phyloP scores from a whole-genome alignment of 2,329 filamentous ascomycete genomes.

The Gyromitra esculenta region DNA sequence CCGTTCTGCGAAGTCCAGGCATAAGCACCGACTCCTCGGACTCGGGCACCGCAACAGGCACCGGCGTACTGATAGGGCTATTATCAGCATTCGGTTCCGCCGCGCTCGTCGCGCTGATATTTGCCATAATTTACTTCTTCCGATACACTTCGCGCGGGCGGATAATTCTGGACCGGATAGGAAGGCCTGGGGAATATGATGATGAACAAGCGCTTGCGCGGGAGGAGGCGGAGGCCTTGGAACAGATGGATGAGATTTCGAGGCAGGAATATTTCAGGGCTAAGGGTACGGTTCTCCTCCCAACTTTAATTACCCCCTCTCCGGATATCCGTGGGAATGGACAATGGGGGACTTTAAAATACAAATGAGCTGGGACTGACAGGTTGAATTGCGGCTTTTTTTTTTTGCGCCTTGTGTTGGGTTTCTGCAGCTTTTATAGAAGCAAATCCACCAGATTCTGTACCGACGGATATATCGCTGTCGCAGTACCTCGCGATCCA shows the following conservation, averaged over 20 bases:
- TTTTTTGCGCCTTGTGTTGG: constrained; percentile 10
- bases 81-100: constrained; percentile 94
- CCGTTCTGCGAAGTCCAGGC: background rate
- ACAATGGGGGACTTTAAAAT: too few species aligned
- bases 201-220: constrained; percentile 94
- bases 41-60: constrained; percentile 62
- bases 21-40: background rate
- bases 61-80: constrained; percentile 92
- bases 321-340: constrained; percentile 23
- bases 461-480: constrained; percentile 95
- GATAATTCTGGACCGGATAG: constrained; percentile 92
- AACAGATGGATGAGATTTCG: constrained; percentile 93
- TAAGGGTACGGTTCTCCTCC: constrained; percentile 73
- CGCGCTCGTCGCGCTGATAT: constrained; percentile 79
- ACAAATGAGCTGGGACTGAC: background rate
- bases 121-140: constrained; percentile 90
- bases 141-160: constrained; percentile 86
- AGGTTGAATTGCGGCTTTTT: background rate
- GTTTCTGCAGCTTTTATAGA: constrained; percentile 80
- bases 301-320: background rate
- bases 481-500: constrained; percentile 98
- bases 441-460: constrained; percentile 91
- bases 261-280: constrained; percentile 90
- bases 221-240: constrained; percentile 94
- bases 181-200: constrained; percentile 93